Evolutionary conservation across 2,329 filamentous ascomycete genomes (phyloP).

Genomic region (Diaporthe vaccinii): DNA sequence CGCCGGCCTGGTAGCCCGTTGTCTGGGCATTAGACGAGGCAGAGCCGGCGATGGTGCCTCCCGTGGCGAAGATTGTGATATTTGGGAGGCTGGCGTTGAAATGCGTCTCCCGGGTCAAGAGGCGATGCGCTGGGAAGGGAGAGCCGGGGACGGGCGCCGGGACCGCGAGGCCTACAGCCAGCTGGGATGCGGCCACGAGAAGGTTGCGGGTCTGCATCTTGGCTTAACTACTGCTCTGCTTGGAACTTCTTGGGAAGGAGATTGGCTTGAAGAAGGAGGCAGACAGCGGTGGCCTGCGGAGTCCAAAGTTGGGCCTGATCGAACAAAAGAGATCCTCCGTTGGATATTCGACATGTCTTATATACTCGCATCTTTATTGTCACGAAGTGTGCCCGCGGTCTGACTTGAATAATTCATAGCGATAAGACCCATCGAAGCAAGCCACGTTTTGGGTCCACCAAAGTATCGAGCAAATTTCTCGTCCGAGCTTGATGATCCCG

Average conservation of each 20-base stretch:
- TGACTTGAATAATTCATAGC: not conserved
- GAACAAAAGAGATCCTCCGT: not conserved
- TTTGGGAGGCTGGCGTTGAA: conserved; percentile 58
- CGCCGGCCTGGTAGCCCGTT: conserved; percentile 59
- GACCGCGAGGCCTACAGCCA: conserved; percentile 25
- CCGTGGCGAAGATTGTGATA: conserved; percentile 69
- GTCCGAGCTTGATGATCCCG: not conserved
- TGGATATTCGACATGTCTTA: not conserved
- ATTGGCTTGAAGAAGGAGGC: not conserved
- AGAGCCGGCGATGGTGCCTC: conserved; percentile 71
- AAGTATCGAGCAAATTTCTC: not conserved
- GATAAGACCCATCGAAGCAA: conserved; percentile 14
- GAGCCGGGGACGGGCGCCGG: not conserved
- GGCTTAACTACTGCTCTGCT: conserved; percentile 5
- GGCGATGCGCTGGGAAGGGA: not conserved
- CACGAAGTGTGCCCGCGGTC: not conserved
- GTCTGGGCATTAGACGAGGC: conserved; percentile 61
- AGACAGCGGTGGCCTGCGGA: not conserved
- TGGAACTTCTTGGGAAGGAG: not conserved
- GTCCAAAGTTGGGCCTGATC: not conserved
- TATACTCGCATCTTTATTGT: not conserved
- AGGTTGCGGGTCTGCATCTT: conserved; percentile 12
- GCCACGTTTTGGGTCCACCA: not conserved
- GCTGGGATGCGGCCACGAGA: conserved; percentile 1
- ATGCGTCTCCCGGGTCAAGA: conserved; percentile 13